Conservation (phyloP, 1,284 basidiomycete species). For the Ustanciosporium gigantosporum region DNA sequence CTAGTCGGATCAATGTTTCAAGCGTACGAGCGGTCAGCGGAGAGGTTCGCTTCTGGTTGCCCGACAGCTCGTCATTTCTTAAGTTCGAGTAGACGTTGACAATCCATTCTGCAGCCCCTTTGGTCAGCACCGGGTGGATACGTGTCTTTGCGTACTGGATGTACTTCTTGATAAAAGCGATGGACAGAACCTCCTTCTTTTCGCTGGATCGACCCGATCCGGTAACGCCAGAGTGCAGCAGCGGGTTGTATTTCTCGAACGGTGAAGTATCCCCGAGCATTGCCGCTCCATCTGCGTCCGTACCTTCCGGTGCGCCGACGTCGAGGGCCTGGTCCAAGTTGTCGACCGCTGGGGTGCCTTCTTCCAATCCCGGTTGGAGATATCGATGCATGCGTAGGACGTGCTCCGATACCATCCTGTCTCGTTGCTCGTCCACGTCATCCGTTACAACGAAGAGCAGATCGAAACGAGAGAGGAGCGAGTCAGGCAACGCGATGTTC, state of each 20-base stretch:
- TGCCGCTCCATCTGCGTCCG: conserved; percentile 46
- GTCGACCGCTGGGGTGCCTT: conserved; percentile 80
- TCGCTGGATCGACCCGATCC: conserved; percentile 25
- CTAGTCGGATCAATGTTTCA: conserved; percentile 95
- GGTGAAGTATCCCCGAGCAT: conserved; percentile 50
- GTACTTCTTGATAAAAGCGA: conserved; percentile 96
- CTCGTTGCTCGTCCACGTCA: conserved; percentile 91
- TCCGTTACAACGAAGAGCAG: conserved; percentile 97
- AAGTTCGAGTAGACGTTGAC: conserved; percentile 88
- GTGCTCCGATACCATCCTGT: conserved; percentile 94
- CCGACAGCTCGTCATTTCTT: conserved; percentile 88
- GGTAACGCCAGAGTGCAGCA: conserved; percentile 83
- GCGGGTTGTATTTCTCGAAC: conserved; percentile 91
- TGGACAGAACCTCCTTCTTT: conserved; percentile 82
- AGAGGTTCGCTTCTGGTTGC: conserved; percentile 92
- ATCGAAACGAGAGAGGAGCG: conserved; percentile 97
- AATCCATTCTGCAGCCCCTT: conserved; percentile 92
- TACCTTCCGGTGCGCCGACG: conserved; percentile 50
- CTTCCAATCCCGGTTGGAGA: conserved; percentile 91
- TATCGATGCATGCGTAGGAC: conserved; percentile 97
- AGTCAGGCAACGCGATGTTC: conserved; percentile 98
- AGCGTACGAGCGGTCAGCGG: conserved; percentile 97
- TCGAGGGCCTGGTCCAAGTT: conserved; percentile 69
- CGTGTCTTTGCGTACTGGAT: conserved; percentile 93
- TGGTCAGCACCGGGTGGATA: conserved; percentile 74